phyloP scores from a whole-genome alignment of 257 asterid genomes.

The Solanum paucissectum region DNA sequence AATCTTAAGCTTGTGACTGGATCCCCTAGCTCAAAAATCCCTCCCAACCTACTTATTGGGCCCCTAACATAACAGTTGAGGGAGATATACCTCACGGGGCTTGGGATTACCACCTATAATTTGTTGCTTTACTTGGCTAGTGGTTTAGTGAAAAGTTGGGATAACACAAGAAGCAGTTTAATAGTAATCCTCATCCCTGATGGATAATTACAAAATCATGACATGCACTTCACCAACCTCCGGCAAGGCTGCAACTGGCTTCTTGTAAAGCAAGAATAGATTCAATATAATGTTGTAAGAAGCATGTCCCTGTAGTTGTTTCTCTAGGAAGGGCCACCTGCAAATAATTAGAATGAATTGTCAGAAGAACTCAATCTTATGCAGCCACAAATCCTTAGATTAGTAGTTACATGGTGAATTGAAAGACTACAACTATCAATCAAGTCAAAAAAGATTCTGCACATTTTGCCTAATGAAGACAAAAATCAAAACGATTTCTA shows the following conservation, averaged over 20 bases:
- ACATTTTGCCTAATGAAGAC: background rate
- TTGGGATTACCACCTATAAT: background rate
- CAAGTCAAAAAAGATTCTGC: background rate
- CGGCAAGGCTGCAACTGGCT: slow-evolving; percentile 51
- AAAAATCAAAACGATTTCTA: background rate
- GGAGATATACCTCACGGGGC: background rate
- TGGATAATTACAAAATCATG: background rate
- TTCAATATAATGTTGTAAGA: slow-evolving; percentile 83
- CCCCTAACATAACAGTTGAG: background rate
- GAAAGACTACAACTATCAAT: background rate
- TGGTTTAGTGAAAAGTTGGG: background rate
- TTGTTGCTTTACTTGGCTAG: background rate
- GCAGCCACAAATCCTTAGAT: background rate
- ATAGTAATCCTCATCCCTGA: background rate
- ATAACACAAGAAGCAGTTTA: background rate
- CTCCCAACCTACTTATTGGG: background rate
- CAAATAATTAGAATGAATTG: slow-evolving; percentile 10
- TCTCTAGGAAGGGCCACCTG: slow-evolving; percentile 96
- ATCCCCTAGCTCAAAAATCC: background rate
- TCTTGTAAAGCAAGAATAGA: slow-evolving; percentile 92
- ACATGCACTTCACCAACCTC: slow-evolving; percentile 44
- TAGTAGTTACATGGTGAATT: background rate
- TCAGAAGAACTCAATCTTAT: slow-evolving; percentile 7
- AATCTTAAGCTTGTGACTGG: background rate
- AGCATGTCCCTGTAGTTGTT: slow-evolving; percentile 75